A percentile compares a stretch with the other conserved stretches of the same genome.
Evolutionary conservation across 2,329 filamentous ascomycete species (phyloP).

Genomic region (Xylaria hypoxylon): DNA sequence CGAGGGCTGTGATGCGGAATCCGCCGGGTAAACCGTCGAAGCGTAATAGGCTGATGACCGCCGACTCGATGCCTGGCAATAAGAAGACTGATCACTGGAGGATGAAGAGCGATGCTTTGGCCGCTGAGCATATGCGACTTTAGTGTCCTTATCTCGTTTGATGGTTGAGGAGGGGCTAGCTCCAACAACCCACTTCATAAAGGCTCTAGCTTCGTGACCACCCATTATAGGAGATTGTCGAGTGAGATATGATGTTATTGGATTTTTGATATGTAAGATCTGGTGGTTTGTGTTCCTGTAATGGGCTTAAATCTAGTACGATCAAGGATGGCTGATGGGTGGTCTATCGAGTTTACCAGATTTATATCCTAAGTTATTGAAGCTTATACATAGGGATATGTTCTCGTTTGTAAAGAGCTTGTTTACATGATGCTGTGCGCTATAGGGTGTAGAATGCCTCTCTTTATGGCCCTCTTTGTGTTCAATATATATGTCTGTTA

Average conservation of each 20-base stretch:
- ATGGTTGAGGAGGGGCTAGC: conserved; percentile 5
- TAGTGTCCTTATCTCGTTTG: conserved; percentile 9
- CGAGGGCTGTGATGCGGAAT: conserved; percentile 8
- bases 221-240: conserved; percentile 12
- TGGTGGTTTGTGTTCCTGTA: not conserved
- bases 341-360: not conserved
- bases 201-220: conserved; percentile 15
- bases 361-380: not conserved
- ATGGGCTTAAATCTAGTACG: not conserved
- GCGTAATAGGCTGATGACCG: not conserved
- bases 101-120: conserved; percentile 5
- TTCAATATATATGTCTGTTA: not conserved
- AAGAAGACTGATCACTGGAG: not conserved
- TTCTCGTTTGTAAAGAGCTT: not conserved
- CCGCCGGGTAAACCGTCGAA: not conserved
- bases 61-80: too few species aligned
- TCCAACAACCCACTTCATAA: conserved; percentile 28
- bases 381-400: too few species aligned
- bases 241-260: not conserved
- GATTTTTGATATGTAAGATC: not conserved
- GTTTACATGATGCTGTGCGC: not conserved
- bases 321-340: not conserved
- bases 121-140: not conserved
- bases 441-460: not conserved
- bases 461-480: not conserved